Conservation (phyloP, 202 grass and related monocot species). For the Digitaria exilis region DNA sequence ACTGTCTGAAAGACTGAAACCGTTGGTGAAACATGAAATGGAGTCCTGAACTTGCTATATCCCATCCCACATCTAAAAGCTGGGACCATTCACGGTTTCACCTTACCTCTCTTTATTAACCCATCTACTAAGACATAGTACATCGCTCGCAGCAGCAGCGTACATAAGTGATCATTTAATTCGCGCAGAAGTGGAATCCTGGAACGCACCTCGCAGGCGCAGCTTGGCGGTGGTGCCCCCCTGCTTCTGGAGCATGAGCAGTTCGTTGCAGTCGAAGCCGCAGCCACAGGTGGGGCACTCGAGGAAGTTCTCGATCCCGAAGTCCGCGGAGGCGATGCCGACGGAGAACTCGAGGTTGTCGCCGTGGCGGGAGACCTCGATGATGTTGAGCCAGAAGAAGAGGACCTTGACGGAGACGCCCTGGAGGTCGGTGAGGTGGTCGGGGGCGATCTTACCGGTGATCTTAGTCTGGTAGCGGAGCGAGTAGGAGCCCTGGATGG, state of each 20-base stretch:
- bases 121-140: slow-evolving; percentile 26
- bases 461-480: slow-evolving; percentile 76
- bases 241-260: not conserved
- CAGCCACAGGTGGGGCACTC: slow-evolving; percentile 83
- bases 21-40: slow-evolving; percentile 24
- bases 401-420: slow-evolving; percentile 91
- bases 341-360: slow-evolving; percentile 86
- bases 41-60: slow-evolving; percentile 18
- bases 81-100: slow-evolving; percentile 4
- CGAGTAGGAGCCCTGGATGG: slow-evolving; percentile 86
- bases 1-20: slow-evolving; percentile 45
- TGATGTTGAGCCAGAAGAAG: slow-evolving; percentile 89
- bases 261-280: slow-evolving; percentile 71
- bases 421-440: slow-evolving; percentile 50
- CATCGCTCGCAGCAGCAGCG: not conserved
- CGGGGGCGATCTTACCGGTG: slow-evolving; percentile 59
- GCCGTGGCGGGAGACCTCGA: slow-evolving; percentile 66
- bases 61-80: slow-evolving; percentile 48
- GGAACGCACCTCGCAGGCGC: slow-evolving; percentile 61
- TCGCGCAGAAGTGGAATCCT: slow-evolving; percentile 10
- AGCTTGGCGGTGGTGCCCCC: slow-evolving; percentile 1
- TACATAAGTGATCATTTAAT: slow-evolving; percentile 1
- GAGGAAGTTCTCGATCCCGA: slow-evolving; percentile 76
- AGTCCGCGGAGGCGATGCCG: slow-evolving; percentile 85
- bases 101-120: slow-evolving; percentile 23